A percentile compares a stretch with the other conserved stretches of the same genome.
These are phyloP conservation scores for Thermomyces lanuginosus DNA, from an alignment of 2,329 filamentous ascomycete genomes.

Conservation along the genomic window DNA sequence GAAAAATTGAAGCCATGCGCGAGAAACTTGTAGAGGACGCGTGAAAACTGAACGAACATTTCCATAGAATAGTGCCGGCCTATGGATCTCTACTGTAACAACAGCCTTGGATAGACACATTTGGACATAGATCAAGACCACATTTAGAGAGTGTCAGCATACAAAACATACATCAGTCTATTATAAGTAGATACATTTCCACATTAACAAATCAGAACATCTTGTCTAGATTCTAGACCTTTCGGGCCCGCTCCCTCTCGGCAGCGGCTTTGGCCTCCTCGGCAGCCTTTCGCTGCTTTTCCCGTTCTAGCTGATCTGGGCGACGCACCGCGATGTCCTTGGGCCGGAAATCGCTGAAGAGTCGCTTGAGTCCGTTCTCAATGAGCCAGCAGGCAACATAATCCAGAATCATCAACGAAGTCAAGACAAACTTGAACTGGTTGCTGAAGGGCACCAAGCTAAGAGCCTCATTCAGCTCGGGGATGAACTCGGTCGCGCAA, in stretches of 20 bases:
- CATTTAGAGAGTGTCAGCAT: too few relatives aligned
- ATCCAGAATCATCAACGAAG: constrained; percentile 68
- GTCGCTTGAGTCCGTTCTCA: constrained; percentile 66
- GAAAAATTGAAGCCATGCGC: too few relatives aligned
- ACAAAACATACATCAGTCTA: too few relatives aligned
- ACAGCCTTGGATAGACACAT: too few relatives aligned
- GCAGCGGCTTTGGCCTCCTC: constrained; percentile 34
- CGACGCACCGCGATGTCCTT: constrained; percentile 83
- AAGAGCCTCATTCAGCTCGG: constrained; percentile 86
- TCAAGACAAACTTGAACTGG: constrained; percentile 82
- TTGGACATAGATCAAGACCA: too few relatives aligned
- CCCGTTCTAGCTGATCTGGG: constrained; percentile 68
- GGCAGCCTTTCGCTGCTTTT: constrained; percentile 50
- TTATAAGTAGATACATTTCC: too few relatives aligned
- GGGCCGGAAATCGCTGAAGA: constrained; percentile 82
- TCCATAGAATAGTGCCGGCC: too few relatives aligned
- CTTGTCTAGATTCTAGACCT: constrained; percentile 13
- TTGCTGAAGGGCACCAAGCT: constrained; percentile 76
- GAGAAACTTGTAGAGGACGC: too few relatives aligned
- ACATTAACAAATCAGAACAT: too few relatives aligned
- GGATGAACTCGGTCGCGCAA: constrained; percentile 87
- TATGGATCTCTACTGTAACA: too few relatives aligned
- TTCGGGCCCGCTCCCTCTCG: constrained; percentile 19
- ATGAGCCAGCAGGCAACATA: constrained; percentile 76
- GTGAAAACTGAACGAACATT: too few relatives aligned